Base-by-base conservation (phyloP, 225 moss, liverwort and hornwort species). In the Pleurozium schreberi region DNA sequence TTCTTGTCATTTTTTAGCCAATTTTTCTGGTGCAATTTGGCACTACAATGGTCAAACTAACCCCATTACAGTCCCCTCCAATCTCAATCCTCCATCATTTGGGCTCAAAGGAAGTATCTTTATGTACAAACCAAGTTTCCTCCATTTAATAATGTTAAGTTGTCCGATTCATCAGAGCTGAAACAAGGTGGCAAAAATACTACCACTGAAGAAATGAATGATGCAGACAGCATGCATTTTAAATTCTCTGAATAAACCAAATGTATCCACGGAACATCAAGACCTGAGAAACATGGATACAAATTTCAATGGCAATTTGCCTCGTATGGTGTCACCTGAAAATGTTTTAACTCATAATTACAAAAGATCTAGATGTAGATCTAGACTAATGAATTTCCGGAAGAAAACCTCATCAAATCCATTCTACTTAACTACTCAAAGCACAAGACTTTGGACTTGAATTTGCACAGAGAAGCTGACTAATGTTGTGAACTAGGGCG, bases 261-360 rank as follows among this genome's bases (percentile, higher is more conserved):
- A 67, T 75, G 75, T 49, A 28, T 58, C 82, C 78, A 78, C 38
- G 71, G 65, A 63, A 66, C 60, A 85, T 81, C 87, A 81, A 85
- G 81, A 90, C 87, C 77, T 87, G 76, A 66, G 82, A 88, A 87
- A 50, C 85, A 55, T 88, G 83, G 59, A 88, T 85, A 89, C 89
- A 85, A 85, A 65, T 93, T 91, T 89, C 91, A 91, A 89, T 89
- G 92, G 92, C 92, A 93, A 93, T 93, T 89, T 93, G 92, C 92
- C 92, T 89, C 74, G 85, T 89, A 80, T 90, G 88, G 85, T 91
- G 90, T 92, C 85, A 91, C 88, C 91, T 89, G 89, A 90, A 81
- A 93, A 87, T 92, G 91, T 80, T 91, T 65, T 81, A 92, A 85
- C 87, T 79, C 83, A 91, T 89, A 83, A 86, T 93, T 93, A 91